Evolutionary conservation across 2,329 filamentous ascomycete genomes (phyloP).

Genomic region (Trichoderma brevicompactum): DNA sequence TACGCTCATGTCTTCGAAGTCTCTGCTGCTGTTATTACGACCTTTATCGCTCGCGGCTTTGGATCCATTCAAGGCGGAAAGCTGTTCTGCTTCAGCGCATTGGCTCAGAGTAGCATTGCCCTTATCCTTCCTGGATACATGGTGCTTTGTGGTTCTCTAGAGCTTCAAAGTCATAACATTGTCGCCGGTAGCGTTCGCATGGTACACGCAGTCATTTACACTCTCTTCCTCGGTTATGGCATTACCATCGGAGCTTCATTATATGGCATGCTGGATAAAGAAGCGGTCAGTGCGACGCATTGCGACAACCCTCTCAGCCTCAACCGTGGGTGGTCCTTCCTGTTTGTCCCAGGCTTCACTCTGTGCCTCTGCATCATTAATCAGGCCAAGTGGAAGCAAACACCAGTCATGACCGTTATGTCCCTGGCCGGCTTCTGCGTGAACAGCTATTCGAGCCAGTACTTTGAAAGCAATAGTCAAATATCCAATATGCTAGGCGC

Average conservation of each 20-base stretch:
- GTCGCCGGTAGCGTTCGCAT: slow-evolving; percentile 75
- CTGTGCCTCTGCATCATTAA: slow-evolving; percentile 78
- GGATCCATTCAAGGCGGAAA: slow-evolving; percentile 64
- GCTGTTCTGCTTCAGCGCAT: slow-evolving; percentile 71
- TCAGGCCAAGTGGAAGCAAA: slow-evolving; percentile 79
- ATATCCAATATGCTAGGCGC: slow-evolving; percentile 79
- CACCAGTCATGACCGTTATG: slow-evolving; percentile 75
- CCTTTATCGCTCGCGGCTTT: slow-evolving; percentile 70
- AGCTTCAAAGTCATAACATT: slow-evolving; percentile 71
- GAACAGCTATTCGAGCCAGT: slow-evolving; percentile 71
- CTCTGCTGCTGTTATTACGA: slow-evolving; percentile 64
- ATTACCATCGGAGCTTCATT: slow-evolving; percentile 71
- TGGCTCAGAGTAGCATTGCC: slow-evolving; percentile 74
- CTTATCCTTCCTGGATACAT: slow-evolving; percentile 70
- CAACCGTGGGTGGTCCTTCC: slow-evolving; percentile 57
- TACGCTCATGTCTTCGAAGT: slow-evolving; percentile 62
- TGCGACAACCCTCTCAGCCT: slow-evolving; percentile 55
- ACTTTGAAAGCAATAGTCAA: slow-evolving; percentile 71
- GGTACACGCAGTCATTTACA: slow-evolving; percentile 77
- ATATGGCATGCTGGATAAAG: slow-evolving; percentile 65
- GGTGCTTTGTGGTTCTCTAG: slow-evolving; percentile 56
- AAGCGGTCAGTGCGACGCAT: slow-evolving; percentile 52
- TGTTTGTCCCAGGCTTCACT: slow-evolving; percentile 76
- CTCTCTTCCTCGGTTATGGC: slow-evolving; percentile 73
- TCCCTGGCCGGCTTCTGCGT: slow-evolving; percentile 74